phyloP scores from a whole-genome alignment of 176 grass and related monocot genomes.

The Zizania latifolia region DNA sequence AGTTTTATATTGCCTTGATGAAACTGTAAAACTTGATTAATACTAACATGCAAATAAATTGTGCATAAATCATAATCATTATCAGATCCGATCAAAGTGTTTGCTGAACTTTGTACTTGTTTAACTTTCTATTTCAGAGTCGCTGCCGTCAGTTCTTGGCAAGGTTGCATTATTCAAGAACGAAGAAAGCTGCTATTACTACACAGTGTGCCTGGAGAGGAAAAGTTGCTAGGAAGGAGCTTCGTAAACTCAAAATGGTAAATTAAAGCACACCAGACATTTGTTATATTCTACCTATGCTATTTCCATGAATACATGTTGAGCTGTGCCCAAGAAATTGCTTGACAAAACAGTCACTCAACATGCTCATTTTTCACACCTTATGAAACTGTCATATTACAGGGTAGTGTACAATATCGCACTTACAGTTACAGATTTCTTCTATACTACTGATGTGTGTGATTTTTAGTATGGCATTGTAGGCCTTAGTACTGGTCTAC shows the following conservation, averaged over 20 bases:
- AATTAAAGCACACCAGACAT: neutral
- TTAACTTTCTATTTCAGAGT: constrained; percentile 57
- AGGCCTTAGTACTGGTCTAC: neutral
- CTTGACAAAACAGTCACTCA: neutral
- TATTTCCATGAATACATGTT: constrained; percentile 9
- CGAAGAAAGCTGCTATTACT: constrained; percentile 77
- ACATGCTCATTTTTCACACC: neutral
- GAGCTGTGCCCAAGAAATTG: neutral
- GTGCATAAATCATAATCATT: neutral
- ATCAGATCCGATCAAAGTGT: constrained; percentile 9
- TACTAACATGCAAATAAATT: neutral
- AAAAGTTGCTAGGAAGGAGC: constrained; percentile 84
- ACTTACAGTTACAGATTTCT: neutral
- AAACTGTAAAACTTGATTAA: neutral
- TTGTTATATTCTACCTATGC: constrained; percentile 14
- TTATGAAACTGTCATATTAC: neutral
- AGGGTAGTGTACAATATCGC: neutral
- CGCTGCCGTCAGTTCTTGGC: constrained; percentile 75
- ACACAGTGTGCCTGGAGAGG: constrained; percentile 98
- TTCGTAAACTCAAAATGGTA: constrained; percentile 93
- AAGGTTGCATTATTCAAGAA: constrained; percentile 68
- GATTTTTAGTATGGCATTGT: neutral
- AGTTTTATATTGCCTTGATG: neutral
- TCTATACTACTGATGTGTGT: neutral
- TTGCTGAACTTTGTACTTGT: constrained; percentile 10